A percentile compares a stretch with the other conserved stretches of the same genome.
Conservation (phyloP, 73 alveolate genomes). For the Paramecium sexaurelia region DNA sequence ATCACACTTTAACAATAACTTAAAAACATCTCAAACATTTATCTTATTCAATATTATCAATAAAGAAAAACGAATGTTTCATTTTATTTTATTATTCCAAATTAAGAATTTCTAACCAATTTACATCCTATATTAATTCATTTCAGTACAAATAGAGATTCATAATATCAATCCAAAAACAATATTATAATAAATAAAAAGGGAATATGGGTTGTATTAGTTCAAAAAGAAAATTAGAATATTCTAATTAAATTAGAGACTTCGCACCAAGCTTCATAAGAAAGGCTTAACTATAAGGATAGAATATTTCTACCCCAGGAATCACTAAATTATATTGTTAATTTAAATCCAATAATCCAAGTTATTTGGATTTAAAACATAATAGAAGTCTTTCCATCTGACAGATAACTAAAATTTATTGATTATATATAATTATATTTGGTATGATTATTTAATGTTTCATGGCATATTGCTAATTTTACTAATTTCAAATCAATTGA, state of each 20-base stretch:
- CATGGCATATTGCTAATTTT: too few relatives aligned
- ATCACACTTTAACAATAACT: background rate
- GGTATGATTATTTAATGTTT: too few relatives aligned
- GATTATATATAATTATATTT: background rate
- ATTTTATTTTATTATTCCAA: background rate
- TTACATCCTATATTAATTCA: background rate
- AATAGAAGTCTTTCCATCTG: background rate
- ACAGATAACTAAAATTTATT: background rate
- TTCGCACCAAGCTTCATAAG: background rate
- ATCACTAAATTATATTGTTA: background rate
- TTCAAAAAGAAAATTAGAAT: background rate
- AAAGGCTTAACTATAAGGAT: background rate
- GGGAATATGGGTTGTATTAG: background rate
- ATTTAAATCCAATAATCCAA: background rate
- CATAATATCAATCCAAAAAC: background rate
- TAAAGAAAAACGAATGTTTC: background rate
- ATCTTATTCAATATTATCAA: background rate
- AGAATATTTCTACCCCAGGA: background rate
- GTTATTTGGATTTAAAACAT: background rate
- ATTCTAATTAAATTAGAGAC: background rate
- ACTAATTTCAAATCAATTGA: background rate
- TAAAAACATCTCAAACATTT: background rate
- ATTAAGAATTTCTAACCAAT: background rate
- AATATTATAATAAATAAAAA: background rate
- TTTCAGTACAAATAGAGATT: background rate